These are phyloP conservation scores for Monosporascus sp. DNA, from an alignment of 2,329 filamentous ascomycete species.

Conservation along the genomic window DNA sequence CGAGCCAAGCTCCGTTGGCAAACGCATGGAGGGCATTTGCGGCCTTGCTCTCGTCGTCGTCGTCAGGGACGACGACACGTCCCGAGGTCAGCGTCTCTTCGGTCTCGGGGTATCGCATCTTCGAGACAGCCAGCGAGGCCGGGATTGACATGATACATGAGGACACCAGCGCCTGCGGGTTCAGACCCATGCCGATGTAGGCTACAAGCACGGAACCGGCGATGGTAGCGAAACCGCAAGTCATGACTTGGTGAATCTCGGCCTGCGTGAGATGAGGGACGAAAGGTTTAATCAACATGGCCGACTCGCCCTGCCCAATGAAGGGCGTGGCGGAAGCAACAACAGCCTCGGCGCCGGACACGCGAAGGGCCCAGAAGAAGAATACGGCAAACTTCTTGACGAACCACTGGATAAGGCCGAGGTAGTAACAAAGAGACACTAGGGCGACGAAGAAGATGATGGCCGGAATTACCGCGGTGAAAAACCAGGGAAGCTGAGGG, in stretches of 20 bases:
- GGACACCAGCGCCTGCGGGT: slow-evolving; percentile 78
- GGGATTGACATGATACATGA: slow-evolving; percentile 96
- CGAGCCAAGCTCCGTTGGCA: slow-evolving; percentile 68
- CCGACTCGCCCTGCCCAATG: slow-evolving; percentile 90
- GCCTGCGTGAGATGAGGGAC: slow-evolving; percentile 79
- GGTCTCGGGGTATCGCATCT: slow-evolving; percentile 82
- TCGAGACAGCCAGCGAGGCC: slow-evolving; percentile 81
- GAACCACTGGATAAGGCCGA: slow-evolving; percentile 82
- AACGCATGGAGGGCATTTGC: slow-evolving; percentile 75
- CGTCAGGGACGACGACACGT: slow-evolving; percentile 73
- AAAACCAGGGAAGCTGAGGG: slow-evolving; percentile 56
- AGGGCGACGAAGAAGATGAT: slow-evolving; percentile 95
- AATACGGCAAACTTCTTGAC: slow-evolving; percentile 81
- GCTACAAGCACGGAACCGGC: slow-evolving; percentile 81
- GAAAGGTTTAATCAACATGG: slow-evolving; percentile 86
- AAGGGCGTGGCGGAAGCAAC: slow-evolving; percentile 90
- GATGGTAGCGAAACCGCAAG: slow-evolving; percentile 87
- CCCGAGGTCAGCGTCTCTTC: slow-evolving; percentile 83
- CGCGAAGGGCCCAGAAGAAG: slow-evolving; percentile 84
- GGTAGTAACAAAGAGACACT: slow-evolving; percentile 81
- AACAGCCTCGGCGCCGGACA: slow-evolving; percentile 89
- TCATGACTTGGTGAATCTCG: slow-evolving; percentile 90
- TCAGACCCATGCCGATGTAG: slow-evolving; percentile 79
- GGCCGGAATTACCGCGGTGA: slow-evolving; percentile 74
- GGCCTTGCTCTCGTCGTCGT: slow-evolving; percentile 63